phyloP scores from a whole-genome alignment of 768 basidiomycete species.

The Trametopsis cervina region DNA sequence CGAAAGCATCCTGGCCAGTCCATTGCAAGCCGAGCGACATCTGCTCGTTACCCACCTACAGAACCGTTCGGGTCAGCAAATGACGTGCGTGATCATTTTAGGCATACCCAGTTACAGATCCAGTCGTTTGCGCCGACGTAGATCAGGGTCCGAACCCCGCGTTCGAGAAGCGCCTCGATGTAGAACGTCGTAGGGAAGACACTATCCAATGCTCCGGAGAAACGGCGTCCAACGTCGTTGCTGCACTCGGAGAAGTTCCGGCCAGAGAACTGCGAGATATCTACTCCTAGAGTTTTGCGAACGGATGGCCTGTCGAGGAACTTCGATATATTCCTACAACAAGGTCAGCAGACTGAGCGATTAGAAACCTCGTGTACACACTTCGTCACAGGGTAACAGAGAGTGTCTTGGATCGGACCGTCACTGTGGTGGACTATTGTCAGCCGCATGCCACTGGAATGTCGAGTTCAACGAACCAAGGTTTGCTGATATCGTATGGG shows the following conservation, averaged over 20 bases:
- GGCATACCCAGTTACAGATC: constrained; percentile 48
- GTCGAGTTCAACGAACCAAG: constrained; percentile 28
- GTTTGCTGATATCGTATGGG: constrained; percentile 61
- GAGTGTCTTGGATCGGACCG: constrained; percentile 39
- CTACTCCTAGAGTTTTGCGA: constrained; percentile 56
- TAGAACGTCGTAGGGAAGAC: constrained; percentile 30
- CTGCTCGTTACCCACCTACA: constrained; percentile 47
- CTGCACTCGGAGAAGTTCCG: constrained; percentile 36
- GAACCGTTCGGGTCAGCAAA: not conserved
- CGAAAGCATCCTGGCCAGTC: constrained; percentile 47
- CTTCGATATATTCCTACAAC: constrained; percentile 40
- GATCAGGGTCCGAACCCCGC: constrained; percentile 44
- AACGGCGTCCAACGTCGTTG: constrained; percentile 40
- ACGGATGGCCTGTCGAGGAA: constrained; percentile 59
- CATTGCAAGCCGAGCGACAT: constrained; percentile 58
- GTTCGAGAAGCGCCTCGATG: constrained; percentile 48
- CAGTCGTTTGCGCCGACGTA: constrained; percentile 53
- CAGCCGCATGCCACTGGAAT: not conserved
- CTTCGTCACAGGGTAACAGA: constrained; percentile 51
- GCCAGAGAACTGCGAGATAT: constrained; percentile 29
- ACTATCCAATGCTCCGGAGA: constrained; percentile 37
- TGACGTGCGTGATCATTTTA: no score
- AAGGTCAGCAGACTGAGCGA: no score
- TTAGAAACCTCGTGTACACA: not conserved
- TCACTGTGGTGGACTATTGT: constrained; percentile 23